These are phyloP conservation scores for sweet orange (Citrus sinensis) DNA, from an alignment of 345 rosid genomes.

Conservation along the genomic window DNA sequence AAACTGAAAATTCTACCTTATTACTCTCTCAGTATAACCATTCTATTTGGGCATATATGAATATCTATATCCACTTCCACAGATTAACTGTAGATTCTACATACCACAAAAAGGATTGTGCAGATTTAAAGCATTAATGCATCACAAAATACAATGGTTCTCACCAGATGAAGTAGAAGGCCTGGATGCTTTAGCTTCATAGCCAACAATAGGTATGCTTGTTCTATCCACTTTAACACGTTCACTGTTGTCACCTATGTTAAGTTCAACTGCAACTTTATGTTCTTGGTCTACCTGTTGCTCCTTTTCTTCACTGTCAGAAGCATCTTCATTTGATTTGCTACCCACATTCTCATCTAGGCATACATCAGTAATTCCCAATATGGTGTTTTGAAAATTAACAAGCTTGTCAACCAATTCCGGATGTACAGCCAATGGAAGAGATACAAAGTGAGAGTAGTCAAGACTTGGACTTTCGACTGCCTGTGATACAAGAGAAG, in stretches of 20 bases:
- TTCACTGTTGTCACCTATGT: constrained; percentile 43
- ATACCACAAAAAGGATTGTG: background rate
- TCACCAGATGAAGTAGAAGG: constrained; percentile 53
- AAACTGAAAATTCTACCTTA: background rate
- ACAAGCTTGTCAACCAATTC: constrained; percentile 73
- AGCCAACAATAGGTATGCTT: constrained; percentile 62
- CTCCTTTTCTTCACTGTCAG: constrained; percentile 24
- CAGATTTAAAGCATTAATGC: background rate
- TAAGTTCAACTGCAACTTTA: constrained; percentile 38
- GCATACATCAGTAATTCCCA: constrained; percentile 32
- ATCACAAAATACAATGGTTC: background rate
- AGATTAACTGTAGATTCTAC: background rate
- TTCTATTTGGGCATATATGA: background rate
- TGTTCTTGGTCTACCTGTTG: constrained; percentile 20
- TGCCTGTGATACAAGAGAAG: constrained; percentile 39
- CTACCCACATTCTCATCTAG: constrained; percentile 26
- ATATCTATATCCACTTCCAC: background rate
- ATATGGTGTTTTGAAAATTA: constrained; percentile 62
- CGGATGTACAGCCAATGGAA: constrained; percentile 83
- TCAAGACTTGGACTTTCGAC: constrained; percentile 59
- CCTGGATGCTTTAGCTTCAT: constrained; percentile 52
- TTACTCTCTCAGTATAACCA: background rate
- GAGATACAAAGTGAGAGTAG: constrained; percentile 87
- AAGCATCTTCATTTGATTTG: constrained; percentile 35
- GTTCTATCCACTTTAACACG: constrained; percentile 45